Percentiles rank a stretch among this genome's conserved stretches.
Evolutionary conservation across 345 rosid species (phyloP).

Genomic region (Excoecaria cochinchinensis): DNA sequence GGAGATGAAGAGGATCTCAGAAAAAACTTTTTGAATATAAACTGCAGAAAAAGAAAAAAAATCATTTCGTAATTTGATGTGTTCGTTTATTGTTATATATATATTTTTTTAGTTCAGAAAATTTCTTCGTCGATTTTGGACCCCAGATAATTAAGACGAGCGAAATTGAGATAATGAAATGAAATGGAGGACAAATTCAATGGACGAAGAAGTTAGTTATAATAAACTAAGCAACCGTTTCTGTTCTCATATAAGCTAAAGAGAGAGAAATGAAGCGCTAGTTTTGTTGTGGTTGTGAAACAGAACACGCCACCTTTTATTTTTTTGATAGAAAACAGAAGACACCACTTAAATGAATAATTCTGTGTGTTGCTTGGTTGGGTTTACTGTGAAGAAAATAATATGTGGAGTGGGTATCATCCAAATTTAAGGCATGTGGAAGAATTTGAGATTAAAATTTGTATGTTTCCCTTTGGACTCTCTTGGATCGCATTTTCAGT

Average conservation of each 20-base stretch:
- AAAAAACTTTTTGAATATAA: neutral
- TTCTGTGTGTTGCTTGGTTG: neutral
- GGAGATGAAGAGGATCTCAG: conserved; percentile 1
- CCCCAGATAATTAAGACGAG: neutral
- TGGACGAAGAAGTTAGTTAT: neutral
- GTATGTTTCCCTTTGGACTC: neutral
- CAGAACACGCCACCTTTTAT: too few species aligned
- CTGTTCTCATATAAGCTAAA: neutral
- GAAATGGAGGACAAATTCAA: neutral
- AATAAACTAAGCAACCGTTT: conserved; percentile 1
- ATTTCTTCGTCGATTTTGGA: neutral
- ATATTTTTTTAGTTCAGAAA: neutral
- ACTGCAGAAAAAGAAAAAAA: neutral
- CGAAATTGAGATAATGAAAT: neutral
- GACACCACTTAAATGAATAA: neutral
- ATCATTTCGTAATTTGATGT: neutral
- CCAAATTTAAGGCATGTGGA: conserved; percentile 1
- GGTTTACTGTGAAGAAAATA: neutral
- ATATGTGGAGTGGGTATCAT: neutral
- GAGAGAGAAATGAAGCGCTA: neutral
- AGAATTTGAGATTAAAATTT: neutral
- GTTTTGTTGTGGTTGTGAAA: neutral
- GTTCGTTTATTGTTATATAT: neutral
- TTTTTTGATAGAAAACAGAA: too few species aligned
- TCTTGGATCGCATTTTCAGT: neutral